These are phyloP conservation scores for Phytophthora podocarpi DNA, from an alignment of 352 stramenopile species.

Conservation along the genomic window DNA sequence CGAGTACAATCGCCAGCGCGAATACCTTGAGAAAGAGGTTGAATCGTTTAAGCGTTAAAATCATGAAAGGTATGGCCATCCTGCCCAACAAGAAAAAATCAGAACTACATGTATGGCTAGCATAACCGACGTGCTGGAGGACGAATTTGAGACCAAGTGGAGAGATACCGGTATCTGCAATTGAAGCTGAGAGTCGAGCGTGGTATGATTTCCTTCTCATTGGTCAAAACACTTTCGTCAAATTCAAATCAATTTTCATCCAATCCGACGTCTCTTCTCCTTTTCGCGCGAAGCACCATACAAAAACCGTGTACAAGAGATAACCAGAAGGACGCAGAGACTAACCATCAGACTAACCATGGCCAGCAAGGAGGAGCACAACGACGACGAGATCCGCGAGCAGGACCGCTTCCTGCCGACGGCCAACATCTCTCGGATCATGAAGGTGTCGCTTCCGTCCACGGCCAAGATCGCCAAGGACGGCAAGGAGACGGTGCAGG, in stretches of 20 bases:
- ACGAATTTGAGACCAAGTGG: too few species aligned
- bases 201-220: too few species aligned
- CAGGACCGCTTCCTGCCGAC: slow-evolving; percentile 99
- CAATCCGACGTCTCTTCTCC: slow-evolving; percentile 4
- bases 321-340: slow-evolving; percentile 19
- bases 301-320: slow-evolving; percentile 16
- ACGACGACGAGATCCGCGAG: slow-evolving; percentile 92
- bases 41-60: slow-evolving; percentile 91
- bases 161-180: too few species aligned
- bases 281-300: slow-evolving; percentile 22
- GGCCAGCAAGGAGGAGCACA: slow-evolving; percentile 85
- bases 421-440: slow-evolving; percentile 99
- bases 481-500: slow-evolving; percentile 99
- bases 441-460: slow-evolving; percentile 98
- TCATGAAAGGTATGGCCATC: slow-evolving; percentile 88
- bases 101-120: too few species aligned
- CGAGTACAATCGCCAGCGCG: slow-evolving; percentile 91
- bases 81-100: too few species aligned
- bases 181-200: too few species aligned
- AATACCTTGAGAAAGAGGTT: slow-evolving; percentile 93
- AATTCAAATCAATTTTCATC: slow-evolving; percentile 12
- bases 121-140: too few species aligned
- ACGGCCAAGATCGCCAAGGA: slow-evolving; percentile 99
- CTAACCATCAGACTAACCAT: slow-evolving; percentile 46
- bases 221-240: slow-evolving; percentile 5